Evolutionary conservation across 768 basidiomycete genomes (phyloP).

Genomic region (Royoungia palumana): DNA sequence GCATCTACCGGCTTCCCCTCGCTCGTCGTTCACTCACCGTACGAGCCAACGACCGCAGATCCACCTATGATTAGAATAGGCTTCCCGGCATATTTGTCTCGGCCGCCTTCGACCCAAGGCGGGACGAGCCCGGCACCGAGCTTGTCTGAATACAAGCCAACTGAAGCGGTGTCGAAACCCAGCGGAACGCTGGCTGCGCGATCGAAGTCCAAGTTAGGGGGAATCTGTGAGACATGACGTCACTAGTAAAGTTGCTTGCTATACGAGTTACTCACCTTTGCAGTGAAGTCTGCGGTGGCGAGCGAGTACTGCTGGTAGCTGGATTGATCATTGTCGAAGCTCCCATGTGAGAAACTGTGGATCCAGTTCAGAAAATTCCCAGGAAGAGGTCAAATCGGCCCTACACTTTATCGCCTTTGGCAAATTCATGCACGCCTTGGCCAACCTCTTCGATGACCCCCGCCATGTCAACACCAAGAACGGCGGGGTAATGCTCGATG

Average conservation of each 20-base stretch:
- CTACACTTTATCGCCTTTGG: conserved; percentile 42
- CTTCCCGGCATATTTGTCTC: conserved; percentile 37
- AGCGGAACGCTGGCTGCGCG: conserved; percentile 47
- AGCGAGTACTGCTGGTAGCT: conserved; percentile 43
- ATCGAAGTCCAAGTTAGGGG: conserved; percentile 41
- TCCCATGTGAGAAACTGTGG: conserved; percentile 22
- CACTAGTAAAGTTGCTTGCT: background rate
- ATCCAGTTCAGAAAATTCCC: background rate
- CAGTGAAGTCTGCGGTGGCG: conserved; percentile 28
- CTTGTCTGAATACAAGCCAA: conserved; percentile 42
- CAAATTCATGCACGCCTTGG: conserved; percentile 31
- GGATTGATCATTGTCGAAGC: conserved; percentile 31
- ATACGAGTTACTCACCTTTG: conserved; percentile 31
- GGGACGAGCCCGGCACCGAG: conserved; percentile 39
- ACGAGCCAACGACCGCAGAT: conserved; percentile 46
- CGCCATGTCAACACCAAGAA: conserved; percentile 35
- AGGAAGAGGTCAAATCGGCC: conserved; percentile 9
- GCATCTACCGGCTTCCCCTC: background rate
- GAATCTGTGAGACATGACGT: conserved; percentile 35
- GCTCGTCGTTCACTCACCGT: conserved; percentile 28
- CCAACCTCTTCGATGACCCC: conserved; percentile 41
- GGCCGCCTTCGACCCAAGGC: conserved; percentile 32
- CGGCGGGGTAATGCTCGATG: conserved; percentile 34
- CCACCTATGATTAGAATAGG: conserved; percentile 51
- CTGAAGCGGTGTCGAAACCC: conserved; percentile 43